Evolutionary conservation across 257 asterid species (phyloP).

Genomic region (Solanum stenotomum): DNA sequence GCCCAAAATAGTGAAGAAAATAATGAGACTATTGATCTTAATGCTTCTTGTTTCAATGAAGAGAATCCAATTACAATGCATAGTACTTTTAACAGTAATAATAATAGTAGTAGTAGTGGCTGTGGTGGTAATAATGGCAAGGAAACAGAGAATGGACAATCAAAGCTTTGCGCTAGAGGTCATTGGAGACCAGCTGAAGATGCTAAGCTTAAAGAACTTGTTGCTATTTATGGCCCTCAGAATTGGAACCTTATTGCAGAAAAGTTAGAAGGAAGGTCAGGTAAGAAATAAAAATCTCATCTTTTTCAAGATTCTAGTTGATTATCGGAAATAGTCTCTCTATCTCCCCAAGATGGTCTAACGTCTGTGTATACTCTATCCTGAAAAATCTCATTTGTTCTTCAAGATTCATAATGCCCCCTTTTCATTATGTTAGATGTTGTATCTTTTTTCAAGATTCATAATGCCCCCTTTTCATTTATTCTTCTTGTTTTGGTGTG

Average conservation of each 20-base stretch:
- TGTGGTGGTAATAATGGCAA: conserved; percentile 1
- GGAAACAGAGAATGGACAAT: conserved; percentile 28
- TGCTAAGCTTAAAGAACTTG: conserved; percentile 69
- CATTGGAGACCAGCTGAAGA: conserved; percentile 96
- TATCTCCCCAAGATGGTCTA: no score
- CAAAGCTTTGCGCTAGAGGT: conserved; percentile 73
- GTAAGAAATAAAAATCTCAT: conserved; percentile 13
- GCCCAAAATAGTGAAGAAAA: conserved; percentile 4
- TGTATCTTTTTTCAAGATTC: not conserved
- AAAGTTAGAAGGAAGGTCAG: conserved; percentile 74
- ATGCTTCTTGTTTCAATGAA: conserved; percentile 19
- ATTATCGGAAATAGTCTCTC: not conserved
- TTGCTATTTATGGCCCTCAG: conserved; percentile 80
- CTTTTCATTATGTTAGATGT: not conserved
- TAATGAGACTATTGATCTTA: conserved; percentile 39
- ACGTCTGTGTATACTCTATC: not conserved
- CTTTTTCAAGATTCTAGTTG: not conserved
- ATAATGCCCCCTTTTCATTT: not conserved
- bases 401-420: no score
- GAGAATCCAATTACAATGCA: conserved; percentile 13
- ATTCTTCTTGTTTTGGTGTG: not conserved
- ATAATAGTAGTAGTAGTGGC: not conserved
- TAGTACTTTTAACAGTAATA: not conserved
- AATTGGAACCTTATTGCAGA: conserved; percentile 89
- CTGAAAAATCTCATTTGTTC: not conserved